Evolutionary conservation across 371 early-diverging fungal species (phyloP), one percentile per base, ranked within the genome.

Genomic region (Mortierella sp.): DNA sequence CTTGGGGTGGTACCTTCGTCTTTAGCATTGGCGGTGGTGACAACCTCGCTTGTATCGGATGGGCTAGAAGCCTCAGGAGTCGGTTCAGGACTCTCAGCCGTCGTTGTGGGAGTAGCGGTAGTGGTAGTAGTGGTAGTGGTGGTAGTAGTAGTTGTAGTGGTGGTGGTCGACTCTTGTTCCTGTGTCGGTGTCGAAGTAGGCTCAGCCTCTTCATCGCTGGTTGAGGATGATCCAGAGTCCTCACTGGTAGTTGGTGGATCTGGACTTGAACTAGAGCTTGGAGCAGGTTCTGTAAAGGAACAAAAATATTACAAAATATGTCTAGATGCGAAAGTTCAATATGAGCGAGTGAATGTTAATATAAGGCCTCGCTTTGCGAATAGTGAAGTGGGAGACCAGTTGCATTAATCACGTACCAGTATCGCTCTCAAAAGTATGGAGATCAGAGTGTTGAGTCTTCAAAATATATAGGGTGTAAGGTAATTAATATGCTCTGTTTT

Each of bases 331-430:
- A 24, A 24, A 54, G 54, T 2, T 9, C 12, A 54, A 54, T 54
- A 54, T 5, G 26, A 24, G 16, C 5, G n/a, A 54, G 26, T 9
- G 26, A 12, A 24, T 54, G 54, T 54, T 54, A 54, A 54, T 24
- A 9, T 54, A 2, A 26, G 5, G 54, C 8, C 5, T n/a, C 6
- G 26, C 12, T 54, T 54, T 26, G n/a, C n/a, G n/a, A n/a, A n/a
- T n/a, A 54, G 8, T 54, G 26, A 54, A n/a, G n/a, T n/a, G n/a
- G n/a, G n/a, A n/a, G n/a, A n/a, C n/a, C n/a, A n/a, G n/a, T 12
- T 54, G 54, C 24, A 54, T 51, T 51, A n/a, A n/a, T 20, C 16
- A 51, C 51, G 51, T 51, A 51, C 51, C 51, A 51, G 51, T 51
- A 51, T 51, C 51, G 51, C 18, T n/a, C 51, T 12, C 16, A 20